phyloP scores from a whole-genome alignment of 805 yeast species.

The Metschnikowia noctiluminum region DNA sequence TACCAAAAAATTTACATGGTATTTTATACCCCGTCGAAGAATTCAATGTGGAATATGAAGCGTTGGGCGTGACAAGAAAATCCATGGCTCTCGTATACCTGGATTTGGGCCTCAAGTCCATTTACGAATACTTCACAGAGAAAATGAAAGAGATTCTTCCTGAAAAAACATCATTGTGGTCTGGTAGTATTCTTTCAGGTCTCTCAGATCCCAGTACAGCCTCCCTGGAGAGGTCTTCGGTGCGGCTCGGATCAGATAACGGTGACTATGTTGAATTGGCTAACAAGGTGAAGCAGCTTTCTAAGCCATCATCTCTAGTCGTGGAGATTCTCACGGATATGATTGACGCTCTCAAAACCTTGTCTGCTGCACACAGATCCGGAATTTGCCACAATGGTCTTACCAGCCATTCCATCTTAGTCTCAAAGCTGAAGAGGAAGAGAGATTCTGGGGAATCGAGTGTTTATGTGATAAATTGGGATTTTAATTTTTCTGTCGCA shows the following conservation, averaged over 20 bases:
- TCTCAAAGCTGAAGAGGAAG: constrained; percentile 23
- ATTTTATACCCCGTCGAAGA: constrained; percentile 27
- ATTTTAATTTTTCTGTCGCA: constrained; percentile 40
- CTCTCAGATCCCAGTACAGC: constrained; percentile 13
- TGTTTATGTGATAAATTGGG: constrained; percentile 46
- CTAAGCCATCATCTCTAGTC: constrained; percentile 18
- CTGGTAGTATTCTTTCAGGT: constrained; percentile 13
- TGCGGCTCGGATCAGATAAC: constrained; percentile 7
- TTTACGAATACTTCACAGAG: constrained; percentile 14
- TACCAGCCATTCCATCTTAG: constrained; percentile 35
- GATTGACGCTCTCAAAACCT: constrained; percentile 20
- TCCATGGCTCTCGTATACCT: constrained; percentile 23
- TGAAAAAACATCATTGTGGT: constrained; percentile 4
- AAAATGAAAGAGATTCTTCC: constrained; percentile 3
- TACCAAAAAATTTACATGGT: constrained; percentile 27
- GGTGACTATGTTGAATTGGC: constrained; percentile 16
- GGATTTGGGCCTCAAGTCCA: constrained; percentile 17
- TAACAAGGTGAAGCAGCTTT: constrained; percentile 17
- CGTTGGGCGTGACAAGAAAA: constrained; percentile 8
- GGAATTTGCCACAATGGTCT: constrained; percentile 50
- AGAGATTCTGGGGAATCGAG: constrained; percentile 10
- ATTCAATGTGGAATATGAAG: constrained; percentile 10
- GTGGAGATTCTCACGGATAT: constrained; percentile 24
- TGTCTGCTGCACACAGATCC: constrained; percentile 30
- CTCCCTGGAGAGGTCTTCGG: constrained; percentile 8